Base-by-base conservation (phyloP, 208 protist species). In the Crithidia fasciculata region DNA sequence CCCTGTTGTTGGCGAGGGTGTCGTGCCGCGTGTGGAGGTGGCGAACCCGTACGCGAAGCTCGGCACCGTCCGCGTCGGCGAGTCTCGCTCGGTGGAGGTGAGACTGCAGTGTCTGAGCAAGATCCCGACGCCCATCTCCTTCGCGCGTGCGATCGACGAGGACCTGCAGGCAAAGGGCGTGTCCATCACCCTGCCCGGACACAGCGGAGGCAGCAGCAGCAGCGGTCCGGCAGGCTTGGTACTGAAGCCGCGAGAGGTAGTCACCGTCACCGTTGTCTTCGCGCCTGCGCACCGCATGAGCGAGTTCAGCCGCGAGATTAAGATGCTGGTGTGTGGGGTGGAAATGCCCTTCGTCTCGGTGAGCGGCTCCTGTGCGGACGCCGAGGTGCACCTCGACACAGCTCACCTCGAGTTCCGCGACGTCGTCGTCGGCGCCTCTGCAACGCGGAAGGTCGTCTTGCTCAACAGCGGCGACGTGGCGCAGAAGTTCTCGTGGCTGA, bases 391-490 rank as follows among this genome's bases (percentile, higher is more conserved):
- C 76, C 85, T 99, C 13, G 97, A 99, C 81, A 88, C 83, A 39
- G 82, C 88, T 43, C 84, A 77, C 60, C 62, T 99, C 8, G 69
- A 86, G 18, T 99, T 99, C 84, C 90, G 92, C 52, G 85, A 98
- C 69, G 91, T 98, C 36, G 94, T 98, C 8, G 62, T 92, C 52
- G 89, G 95, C 50, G 85, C 90, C 37, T 77, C 84, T 0, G 72
- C 92, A 12, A 92, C 85, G 36, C 80, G 89, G 3, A 81, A 83
- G 12, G 78, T 99, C 49, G 76, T 95, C 43, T 90, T 99, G 49
- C 89, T 99, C 75, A 99, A 99, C 84, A 97, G 90, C 64, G 98
- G 98, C 52, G 98, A 99, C 80, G 87, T 99, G 41, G 85, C 92
- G 13, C 92, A 97, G 69, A 88, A 90, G 58, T 99, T 98, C 80